Conservation (phyloP, 139 green algal species). For the Marvania coccoides region DNA sequence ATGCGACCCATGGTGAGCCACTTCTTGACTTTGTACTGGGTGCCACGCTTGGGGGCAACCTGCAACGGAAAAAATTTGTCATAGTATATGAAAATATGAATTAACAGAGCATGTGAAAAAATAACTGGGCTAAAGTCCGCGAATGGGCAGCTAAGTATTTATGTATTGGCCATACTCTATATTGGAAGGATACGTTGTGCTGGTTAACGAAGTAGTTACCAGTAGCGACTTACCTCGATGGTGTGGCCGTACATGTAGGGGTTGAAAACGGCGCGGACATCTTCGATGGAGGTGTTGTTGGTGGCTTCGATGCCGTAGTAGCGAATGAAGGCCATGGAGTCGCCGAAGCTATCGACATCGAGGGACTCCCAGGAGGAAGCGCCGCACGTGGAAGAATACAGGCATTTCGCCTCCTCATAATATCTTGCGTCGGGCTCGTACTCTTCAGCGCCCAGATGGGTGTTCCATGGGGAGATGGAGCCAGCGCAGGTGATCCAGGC, state of each 20-base stretch:
- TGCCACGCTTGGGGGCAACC: not conserved
- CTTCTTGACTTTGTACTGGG: not conserved
- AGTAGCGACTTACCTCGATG: slow-evolving; percentile 8
- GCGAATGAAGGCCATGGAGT: not conserved
- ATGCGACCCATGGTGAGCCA: slow-evolving; percentile 27
- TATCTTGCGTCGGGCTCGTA: slow-evolving; percentile 28
- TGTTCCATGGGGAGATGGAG: slow-evolving; percentile 21
- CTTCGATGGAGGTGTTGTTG: not conserved
- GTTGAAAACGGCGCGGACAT: slow-evolving; percentile 4
- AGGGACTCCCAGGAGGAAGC: not conserved
- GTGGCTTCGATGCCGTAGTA: slow-evolving; percentile 15
- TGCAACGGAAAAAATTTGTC: no score
- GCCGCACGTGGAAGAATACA: not conserved
- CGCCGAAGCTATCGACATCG: not conserved
- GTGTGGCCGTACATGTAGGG: slow-evolving; percentile 23
- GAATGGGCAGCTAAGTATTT: no score
- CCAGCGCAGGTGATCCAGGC: slow-evolving; percentile 17
- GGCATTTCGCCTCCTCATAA: not conserved
- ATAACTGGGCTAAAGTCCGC: no score
- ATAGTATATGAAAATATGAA: no score
- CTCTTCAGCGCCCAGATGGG: slow-evolving; percentile 31
- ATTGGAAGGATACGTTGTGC: no score
- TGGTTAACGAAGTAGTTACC: no score
- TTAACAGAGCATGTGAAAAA: no score
- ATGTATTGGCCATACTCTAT: no score